Base-by-base conservation (phyloP, 331 rosid genomes). In the Rosa hybrid region DNA sequence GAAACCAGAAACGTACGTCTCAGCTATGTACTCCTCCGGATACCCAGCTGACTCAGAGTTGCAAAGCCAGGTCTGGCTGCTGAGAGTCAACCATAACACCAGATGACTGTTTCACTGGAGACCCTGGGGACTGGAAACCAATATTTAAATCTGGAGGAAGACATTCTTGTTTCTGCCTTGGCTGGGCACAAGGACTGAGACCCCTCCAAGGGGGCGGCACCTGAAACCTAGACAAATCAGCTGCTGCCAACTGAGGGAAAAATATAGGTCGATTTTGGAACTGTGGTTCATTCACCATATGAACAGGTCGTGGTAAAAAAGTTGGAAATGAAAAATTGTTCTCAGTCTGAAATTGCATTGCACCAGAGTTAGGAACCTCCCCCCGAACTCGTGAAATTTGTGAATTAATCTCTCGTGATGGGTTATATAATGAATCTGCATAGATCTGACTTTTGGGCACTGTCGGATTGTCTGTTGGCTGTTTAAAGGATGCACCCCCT, bases 61-160 rank as follows among this genome's bases (percentile, higher is more conserved):
- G 98, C 88, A 94, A 83, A 81, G 97, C 98, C 73, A 94, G 86
- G 88, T 94, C 98, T 13, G 98, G 98, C 88, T 94, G 97, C 88
- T 88, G 98, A 34, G 97, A 92, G 79, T 96, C 99, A 2, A 90
- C 97, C 80, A 84, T 75, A 21, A 85, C 90, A 69, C 91, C 88
- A 54, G 97, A 90, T 49, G 97, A 89, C 75, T 90, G 98, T 82
- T 90, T 92, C 46, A 88, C 90, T 0, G 98, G 97, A 46, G 96
- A 90, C 67, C 91, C 96, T n/a, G 98, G 96, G 30, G 94, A 87
- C 77, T 94, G 98, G 86, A 89, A 92, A 71, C 89, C 94, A 14
- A 94, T 88, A 81, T 94, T 94, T 90, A 94, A 85, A 89, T 94
- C 97, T 5, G 98, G 98, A 74, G 97, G 96, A 76, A 89, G 91